Percentiles rank a stretch among this genome's conserved stretches.
Evolutionary conservation across 768 basidiomycete species (phyloP).

Genomic region (Amanita thiersii): DNA sequence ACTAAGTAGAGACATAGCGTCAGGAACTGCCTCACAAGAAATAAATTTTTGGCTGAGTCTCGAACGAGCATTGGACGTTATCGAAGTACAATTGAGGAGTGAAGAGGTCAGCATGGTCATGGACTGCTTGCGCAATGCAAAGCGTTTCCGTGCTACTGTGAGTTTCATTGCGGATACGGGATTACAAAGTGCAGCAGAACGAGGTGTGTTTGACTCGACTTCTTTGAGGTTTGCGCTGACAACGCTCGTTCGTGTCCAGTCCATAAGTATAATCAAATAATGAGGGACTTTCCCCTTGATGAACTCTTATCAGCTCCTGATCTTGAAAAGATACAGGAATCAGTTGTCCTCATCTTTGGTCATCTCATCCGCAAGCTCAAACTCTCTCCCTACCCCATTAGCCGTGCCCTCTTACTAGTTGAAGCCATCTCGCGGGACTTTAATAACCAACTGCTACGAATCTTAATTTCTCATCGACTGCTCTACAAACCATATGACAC

Average conservation of each 20-base stretch:
- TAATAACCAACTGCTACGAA: conserved; percentile 88
- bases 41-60: conserved; percentile 99
- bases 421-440: conserved; percentile 98
- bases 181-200: conserved; percentile 86
- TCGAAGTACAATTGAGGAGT: conserved; percentile 84
- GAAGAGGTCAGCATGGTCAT: conserved; percentile 91
- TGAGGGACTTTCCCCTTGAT: conserved; percentile 99
- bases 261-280: conserved; percentile 95
- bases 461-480: conserved; percentile 84
- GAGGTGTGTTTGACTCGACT: conserved; percentile 48
- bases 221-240: neutral
- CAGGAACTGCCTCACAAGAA: conserved; percentile 95
- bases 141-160: conserved; percentile 94
- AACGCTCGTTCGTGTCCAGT: conserved; percentile 40
- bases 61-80: conserved; percentile 88
- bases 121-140: conserved; percentile 92
- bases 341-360: conserved; percentile 77
- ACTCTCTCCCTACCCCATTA: conserved; percentile 94
- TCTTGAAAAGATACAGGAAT: conserved; percentile 90
- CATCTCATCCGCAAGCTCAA: conserved; percentile 95
- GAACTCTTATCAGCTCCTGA: conserved; percentile 96
- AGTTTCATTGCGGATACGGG: conserved; percentile 98
- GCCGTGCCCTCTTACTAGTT: conserved; percentile 90
- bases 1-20: conserved; percentile 86
- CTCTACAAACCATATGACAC: conserved; percentile 92